Percentiles rank a stretch among this genome's conserved stretches.
phyloP scores from a whole-genome alignment of 441 rosid genomes.

The Monsonia emarginata region DNA sequence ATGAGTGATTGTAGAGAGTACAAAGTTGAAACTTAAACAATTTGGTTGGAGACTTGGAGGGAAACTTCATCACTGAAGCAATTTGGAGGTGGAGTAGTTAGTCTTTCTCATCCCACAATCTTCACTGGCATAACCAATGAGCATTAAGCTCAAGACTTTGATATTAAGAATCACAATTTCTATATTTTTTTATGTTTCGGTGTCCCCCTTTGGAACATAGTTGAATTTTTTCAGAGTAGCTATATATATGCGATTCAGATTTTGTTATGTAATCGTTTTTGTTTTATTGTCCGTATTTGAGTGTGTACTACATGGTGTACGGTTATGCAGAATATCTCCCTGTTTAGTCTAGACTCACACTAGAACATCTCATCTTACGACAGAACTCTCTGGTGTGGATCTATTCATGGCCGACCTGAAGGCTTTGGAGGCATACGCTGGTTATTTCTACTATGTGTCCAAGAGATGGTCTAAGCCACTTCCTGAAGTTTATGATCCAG shows the following conservation, averaged over 20 bases:
- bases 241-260: neutral
- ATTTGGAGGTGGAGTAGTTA: neutral
- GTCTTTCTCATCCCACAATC: neutral
- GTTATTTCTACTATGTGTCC: slow-evolving; percentile 49
- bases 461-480: slow-evolving; percentile 83
- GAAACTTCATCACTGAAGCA: too few relatives aligned
- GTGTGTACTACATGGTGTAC: neutral
- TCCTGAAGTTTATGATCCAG: slow-evolving; percentile 70
- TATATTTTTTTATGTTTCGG: neutral
- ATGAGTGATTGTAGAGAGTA: too few relatives aligned
- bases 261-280: neutral
- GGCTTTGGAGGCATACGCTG: slow-evolving; percentile 69
- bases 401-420: slow-evolving; percentile 81
- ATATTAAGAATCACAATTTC: neutral
- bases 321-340: neutral
- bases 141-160: neutral
- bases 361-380: slow-evolving; percentile 13
- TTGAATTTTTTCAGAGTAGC: neutral
- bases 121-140: neutral
- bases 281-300: neutral
- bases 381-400: slow-evolving; percentile 75
- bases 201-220: neutral
- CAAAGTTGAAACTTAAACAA: too few relatives aligned
- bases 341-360: neutral
- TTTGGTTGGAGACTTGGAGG: too few relatives aligned